Conservation (phyloP, 2,329 filamentous ascomycete genomes). For the Neofusicoccum ribis region DNA sequence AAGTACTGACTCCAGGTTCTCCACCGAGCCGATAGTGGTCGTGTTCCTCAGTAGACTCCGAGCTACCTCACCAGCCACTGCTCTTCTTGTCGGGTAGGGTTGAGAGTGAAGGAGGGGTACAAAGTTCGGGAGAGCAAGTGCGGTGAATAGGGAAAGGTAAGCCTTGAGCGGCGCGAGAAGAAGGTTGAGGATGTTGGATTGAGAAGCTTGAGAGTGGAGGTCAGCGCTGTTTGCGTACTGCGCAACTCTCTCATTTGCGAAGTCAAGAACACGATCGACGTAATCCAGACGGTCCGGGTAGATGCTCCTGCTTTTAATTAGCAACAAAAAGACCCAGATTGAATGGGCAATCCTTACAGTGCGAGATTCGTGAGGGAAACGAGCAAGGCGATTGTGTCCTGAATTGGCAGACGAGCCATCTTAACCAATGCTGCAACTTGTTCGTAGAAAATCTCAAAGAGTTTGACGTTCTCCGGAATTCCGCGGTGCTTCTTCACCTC, state of each 20-base stretch:
- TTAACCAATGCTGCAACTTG: constrained; percentile 94
- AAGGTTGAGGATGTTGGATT: constrained; percentile 84
- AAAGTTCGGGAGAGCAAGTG: constrained; percentile 86
- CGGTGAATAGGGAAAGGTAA: constrained; percentile 95
- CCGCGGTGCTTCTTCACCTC: constrained; percentile 50
- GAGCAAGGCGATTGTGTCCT: constrained; percentile 89
- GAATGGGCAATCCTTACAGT: constrained; percentile 51
- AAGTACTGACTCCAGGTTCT: constrained; percentile 84
- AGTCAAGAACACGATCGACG: constrained; percentile 89
- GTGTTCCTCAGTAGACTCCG: constrained; percentile 79
- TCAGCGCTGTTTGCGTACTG: constrained; percentile 96
- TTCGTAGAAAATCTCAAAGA: constrained; percentile 97
- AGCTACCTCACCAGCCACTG: constrained; percentile 86
- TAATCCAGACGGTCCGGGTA: constrained; percentile 93
- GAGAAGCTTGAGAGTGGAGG: constrained; percentile 81
- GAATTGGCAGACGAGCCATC: constrained; percentile 85
- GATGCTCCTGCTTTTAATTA: constrained; percentile 64
- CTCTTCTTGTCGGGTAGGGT: constrained; percentile 86
- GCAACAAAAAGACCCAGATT: constrained; percentile 10
- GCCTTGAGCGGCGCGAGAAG: constrained; percentile 87
- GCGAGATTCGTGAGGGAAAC: constrained; percentile 94
- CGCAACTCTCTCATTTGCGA: constrained; percentile 80
- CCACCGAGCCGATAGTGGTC: constrained; percentile 73
- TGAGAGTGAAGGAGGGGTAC: constrained; percentile 87
- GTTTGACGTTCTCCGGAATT: constrained; percentile 75